Conservation (phyloP, 805 yeast species). For the Millerozyma miso region DNA sequence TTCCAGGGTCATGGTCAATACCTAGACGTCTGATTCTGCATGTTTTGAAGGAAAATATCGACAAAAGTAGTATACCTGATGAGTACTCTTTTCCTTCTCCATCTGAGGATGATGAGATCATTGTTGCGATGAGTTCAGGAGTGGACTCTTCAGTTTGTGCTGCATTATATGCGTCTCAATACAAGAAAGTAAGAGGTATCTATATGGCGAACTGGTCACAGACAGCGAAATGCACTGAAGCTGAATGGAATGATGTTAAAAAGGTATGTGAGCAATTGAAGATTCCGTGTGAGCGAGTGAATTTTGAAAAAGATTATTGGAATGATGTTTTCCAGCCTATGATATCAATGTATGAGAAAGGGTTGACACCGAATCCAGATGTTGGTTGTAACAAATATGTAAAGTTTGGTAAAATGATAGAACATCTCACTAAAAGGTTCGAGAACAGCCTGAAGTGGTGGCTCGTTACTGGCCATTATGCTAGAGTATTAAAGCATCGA, state of each 20-base stretch:
- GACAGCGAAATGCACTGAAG: conserved; percentile 68
- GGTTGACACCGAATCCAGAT: conserved; percentile 93
- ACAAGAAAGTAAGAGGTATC: conserved; percentile 66
- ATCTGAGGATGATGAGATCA: conserved; percentile 49
- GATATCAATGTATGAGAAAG: conserved; percentile 65
- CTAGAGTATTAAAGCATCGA: conserved; percentile 43
- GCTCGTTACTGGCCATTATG: conserved; percentile 86
- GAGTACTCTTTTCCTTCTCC: conserved; percentile 29
- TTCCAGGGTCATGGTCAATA: too few species aligned
- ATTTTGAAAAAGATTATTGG: conserved; percentile 93
- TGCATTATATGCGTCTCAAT: conserved; percentile 51
- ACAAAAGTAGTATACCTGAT: background rate
- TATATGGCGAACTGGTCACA: conserved; percentile 93
- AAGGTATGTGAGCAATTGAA: conserved; percentile 54
- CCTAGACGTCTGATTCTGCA: background rate
- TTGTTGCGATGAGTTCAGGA: conserved; percentile 94
- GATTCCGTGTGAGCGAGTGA: conserved; percentile 71
- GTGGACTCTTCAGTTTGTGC: conserved; percentile 94
- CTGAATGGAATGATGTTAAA: conserved; percentile 85
- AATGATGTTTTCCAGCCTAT: conserved; percentile 87
- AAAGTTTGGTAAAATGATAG: conserved; percentile 77
- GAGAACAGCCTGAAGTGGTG: conserved; percentile 35
- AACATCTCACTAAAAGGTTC: conserved; percentile 44
- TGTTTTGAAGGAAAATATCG: background rate
- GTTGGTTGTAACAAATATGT: conserved; percentile 80